Evolutionary conservation across 2,329 filamentous ascomycete species (phyloP).

Genomic region (Trichoderma atroviride): DNA sequence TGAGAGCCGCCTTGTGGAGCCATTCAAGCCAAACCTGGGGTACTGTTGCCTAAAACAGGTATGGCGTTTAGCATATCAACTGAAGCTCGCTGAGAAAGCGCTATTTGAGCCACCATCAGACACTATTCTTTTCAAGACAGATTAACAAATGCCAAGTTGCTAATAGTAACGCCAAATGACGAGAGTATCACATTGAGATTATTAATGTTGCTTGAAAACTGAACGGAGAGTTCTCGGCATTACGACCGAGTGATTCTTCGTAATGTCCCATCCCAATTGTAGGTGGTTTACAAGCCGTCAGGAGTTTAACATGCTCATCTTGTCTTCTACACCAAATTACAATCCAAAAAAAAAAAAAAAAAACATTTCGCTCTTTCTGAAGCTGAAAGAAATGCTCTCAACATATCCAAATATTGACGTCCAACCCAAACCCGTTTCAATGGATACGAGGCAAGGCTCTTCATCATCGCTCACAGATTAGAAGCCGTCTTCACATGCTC

Average conservation of each 20-base stretch:
- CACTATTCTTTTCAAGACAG: background rate
- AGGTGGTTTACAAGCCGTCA: background rate
- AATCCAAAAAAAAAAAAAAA: too few species aligned
- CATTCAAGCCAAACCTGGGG: background rate
- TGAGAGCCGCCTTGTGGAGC: background rate
- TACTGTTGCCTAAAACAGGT: background rate
- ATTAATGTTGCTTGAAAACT: too few species aligned
- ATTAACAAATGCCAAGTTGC: background rate
- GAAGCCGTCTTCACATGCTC: background rate
- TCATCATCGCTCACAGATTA: constrained; percentile 28
- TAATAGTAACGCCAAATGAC: background rate
- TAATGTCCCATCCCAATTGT: background rate
- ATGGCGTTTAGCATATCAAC: background rate
- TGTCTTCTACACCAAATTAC: background rate
- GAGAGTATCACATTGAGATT: background rate
- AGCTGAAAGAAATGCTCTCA: background rate
- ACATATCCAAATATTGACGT: background rate
- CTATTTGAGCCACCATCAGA: background rate
- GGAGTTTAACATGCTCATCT: background rate
- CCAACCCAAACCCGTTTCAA: background rate
- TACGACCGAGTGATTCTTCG: too few species aligned
- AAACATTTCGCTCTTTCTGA: background rate
- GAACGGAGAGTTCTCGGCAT: too few species aligned
- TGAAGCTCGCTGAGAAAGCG: background rate
- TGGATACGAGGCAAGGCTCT: background rate